Percentiles rank a stretch among this genome's conserved stretches.
phyloP scores from a whole-genome alignment of 495 filamentous ascomycete genomes.

The Lophium mytilinum region DNA sequence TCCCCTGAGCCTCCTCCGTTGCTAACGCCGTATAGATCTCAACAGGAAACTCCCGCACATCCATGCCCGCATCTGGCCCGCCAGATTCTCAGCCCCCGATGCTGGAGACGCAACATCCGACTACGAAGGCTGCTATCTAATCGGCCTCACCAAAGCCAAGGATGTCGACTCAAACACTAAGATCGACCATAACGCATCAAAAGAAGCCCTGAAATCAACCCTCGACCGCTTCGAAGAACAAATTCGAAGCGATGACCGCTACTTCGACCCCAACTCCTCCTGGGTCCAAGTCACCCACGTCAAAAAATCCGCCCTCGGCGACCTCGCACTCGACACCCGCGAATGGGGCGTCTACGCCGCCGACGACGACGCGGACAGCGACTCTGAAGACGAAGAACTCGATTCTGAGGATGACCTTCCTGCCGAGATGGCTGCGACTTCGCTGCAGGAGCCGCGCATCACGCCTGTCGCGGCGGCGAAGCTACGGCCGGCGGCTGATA shows the following conservation, averaged over 20 bases:
- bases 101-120: conserved; percentile 25
- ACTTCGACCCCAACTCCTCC: conserved; percentile 40
- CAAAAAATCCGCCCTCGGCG: conserved; percentile 32
- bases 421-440: conserved; percentile 14
- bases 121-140: conserved; percentile 48
- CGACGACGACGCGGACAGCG: conserved; percentile 31
- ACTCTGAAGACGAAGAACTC: conserved; percentile 29
- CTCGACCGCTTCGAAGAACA: conserved; percentile 42
- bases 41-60: conserved; percentile 38
- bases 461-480: conserved; percentile 14
- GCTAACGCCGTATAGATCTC: conserved; percentile 36
- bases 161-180: background rate
- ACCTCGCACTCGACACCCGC: conserved; percentile 37
- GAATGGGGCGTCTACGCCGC: conserved; percentile 43
- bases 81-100: conserved; percentile 37
- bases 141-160: conserved; percentile 41
- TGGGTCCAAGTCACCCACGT: conserved; percentile 42
- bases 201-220: conserved; percentile 30
- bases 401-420: no score
- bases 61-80: conserved; percentile 50
- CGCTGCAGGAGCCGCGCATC: conserved; percentile 17
- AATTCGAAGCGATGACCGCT: conserved; percentile 39
- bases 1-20: background rate
- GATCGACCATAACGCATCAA: conserved; percentile 32
- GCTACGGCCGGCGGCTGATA: conserved; percentile 45